Percentiles rank a stretch among this genome's conserved stretches.
Evolutionary conservation across 352 stramenopile genomes (phyloP).

Genomic region (Phytophthora kernoviae): DNA sequence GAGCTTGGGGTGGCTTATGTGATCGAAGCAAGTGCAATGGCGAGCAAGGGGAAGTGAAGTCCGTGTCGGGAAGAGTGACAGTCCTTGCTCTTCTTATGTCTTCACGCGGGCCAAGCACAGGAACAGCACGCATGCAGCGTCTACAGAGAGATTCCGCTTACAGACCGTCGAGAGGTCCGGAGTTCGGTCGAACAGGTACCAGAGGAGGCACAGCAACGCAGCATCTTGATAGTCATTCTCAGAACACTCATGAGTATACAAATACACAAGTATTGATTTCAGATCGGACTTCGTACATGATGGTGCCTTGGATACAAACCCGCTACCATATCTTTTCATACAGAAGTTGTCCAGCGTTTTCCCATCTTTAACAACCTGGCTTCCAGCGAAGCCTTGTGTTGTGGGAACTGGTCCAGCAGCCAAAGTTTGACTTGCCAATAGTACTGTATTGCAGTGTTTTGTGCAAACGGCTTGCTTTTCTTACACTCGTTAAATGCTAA

Average conservation of each 20-base stretch:
- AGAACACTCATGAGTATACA: slow-evolving; percentile 4
- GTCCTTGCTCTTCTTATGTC: neutral
- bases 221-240: slow-evolving; percentile 25
- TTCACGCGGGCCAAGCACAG: slow-evolving; percentile 21
- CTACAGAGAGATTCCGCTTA: slow-evolving; percentile 27
- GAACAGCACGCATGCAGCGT: slow-evolving; percentile 22
- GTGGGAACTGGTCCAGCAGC: neutral
- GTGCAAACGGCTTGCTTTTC: no score
- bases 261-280: slow-evolving; percentile 13
- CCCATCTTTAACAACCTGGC: neutral
- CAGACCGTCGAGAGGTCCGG: slow-evolving; percentile 22
- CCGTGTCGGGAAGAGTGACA: neutral
- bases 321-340: no score
- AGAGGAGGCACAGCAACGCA: slow-evolving; percentile 5
- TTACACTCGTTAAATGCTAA: no score
- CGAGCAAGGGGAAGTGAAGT: neutral
- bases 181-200: slow-evolving; percentile 10
- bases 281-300: no score
- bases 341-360: no score
- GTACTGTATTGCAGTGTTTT: no score
- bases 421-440: no score
- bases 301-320: no score
- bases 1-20: slow-evolving; percentile 7
- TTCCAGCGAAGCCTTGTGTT: neutral
- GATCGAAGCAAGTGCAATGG: neutral